Evolutionary conservation across 1,139 yeast species (phyloP), one percentile per base, ranked within the genome.

Genomic region (Yamadazyma diddensiae): DNA sequence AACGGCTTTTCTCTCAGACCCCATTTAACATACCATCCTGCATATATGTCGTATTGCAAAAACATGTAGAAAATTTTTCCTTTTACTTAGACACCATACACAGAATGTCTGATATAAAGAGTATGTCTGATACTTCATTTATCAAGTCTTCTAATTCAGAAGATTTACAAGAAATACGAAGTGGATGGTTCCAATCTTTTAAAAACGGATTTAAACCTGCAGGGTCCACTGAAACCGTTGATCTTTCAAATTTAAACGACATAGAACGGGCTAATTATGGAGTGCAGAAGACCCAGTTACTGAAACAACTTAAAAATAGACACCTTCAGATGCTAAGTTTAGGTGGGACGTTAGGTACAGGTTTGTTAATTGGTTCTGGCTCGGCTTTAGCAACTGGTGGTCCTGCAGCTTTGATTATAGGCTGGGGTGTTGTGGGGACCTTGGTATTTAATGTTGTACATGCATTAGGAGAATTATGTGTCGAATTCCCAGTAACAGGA

Each of bases 391-490:
- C 63, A 30, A 64, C 71, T 20, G 94, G 94, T 35, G 95, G 96
- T 21, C 94, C 94, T 3, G 92, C 84, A 5, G 83, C 85, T 34
- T 61, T 85, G 27, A 55, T 85, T 26, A 73, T 81, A 36, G 88
- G 88, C 36, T 85, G 80, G 52, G 74, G 76, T 32, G 59, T 80
- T 29, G 71, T 83, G 41, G 84, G 88, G 28, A 66, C 82, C 6
- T 70, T 82, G 73, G 76, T 86, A 45, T 83, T 77, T 60, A 73
- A 78, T 48, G 82, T 85, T 28, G 81, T 85, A 49, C 90, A 84
- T 53, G 80, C 92, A n/a, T 76, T 87, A 35, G 94, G 95, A 43
- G 96, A 87, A 57, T 55, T 86, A 53, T 87, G 94, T 29, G 85
- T 83, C 24, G 70, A 79, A 10, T 84, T 80, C 57, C 90, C 94